Evolutionary conservation across 768 basidiomycete genomes (phyloP).

Genomic region (Tephrocybe rancida): DNA sequence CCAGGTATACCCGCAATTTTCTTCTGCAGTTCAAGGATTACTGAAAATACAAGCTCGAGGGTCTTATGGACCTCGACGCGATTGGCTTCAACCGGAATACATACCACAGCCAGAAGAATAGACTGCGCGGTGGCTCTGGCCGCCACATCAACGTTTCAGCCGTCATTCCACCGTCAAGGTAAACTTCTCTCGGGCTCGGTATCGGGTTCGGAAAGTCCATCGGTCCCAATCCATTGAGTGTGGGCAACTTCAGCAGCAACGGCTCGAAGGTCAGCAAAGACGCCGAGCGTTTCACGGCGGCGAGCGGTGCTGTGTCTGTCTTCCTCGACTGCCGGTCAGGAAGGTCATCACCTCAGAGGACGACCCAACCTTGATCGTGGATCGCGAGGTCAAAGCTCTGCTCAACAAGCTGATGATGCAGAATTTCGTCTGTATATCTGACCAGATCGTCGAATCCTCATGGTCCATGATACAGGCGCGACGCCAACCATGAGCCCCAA

Average conservation of each 20-base stretch:
- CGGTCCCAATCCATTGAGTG: conserved; percentile 46
- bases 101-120: conserved; percentile 49
- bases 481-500: conserved; percentile 53
- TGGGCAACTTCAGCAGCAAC: conserved; percentile 71
- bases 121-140: conserved; percentile 67
- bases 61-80: conserved; percentile 85
- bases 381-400: conserved; percentile 88
- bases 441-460: conserved; percentile 34
- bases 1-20: conserved; percentile 96
- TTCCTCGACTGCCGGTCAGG: conserved; percentile 83
- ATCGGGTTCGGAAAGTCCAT: conserved; percentile 51
- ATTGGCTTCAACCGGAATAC: conserved; percentile 83
- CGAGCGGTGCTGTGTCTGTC: conserved; percentile 53
- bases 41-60: conserved; percentile 94
- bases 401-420: conserved; percentile 97
- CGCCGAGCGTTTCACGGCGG: conserved; percentile 64
- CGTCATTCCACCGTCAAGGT: conserved; percentile 46
- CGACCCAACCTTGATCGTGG: conserved; percentile 83
- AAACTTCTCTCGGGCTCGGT: conserved; percentile 48
- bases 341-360: conserved; percentile 52
- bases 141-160: conserved; percentile 52
- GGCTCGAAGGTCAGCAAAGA: conserved; percentile 62
- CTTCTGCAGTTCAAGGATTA: conserved; percentile 93
- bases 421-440: no score
- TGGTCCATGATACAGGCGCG: conserved; percentile 52